Base-by-base conservation (phyloP, 2,329 filamentous ascomycete species). In the Claviceps purpurea region DNA sequence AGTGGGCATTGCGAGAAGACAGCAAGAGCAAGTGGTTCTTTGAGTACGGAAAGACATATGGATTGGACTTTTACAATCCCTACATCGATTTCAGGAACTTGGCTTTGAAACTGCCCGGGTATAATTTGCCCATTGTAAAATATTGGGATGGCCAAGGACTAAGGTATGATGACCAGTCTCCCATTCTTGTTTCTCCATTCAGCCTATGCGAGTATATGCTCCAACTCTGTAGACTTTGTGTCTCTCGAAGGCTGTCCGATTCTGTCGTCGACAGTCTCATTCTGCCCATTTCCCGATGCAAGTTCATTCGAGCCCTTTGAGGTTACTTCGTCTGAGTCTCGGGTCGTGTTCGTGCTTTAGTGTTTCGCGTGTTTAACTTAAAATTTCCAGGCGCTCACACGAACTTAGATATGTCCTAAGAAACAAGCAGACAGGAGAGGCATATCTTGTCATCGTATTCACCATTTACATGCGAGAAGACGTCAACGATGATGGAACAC, bases 331-430 rank as follows among this genome's bases (percentile, higher is more conserved):
- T 47, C 41, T 53, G 50, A 47, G 50, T 56, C 18, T 43, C 13
- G 48, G 20, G 16, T 10, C 24, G n/a, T 34, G 45, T 26, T 38
- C 22, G 5, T 50, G 34, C 14, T 26, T 40, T 51, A 13, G 13
- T 47, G 0, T 41, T 47, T 52, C 38, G 40, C 48, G 39, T 43
- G 34, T 38, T 61, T 57, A 60, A 60, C 50, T 52, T 54, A 40
- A 53, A 44, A 53, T 55, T 48, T 60, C 61, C 61, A 77, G 79
- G 64, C 87, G 86, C 74, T 85, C 87, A 73, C 87, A 94, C 70
- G 77, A 82, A 59, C 79, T 94, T 70, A 90, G 90, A 77, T 96
- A 97, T 69, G 88, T 94, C 54, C 77, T 97, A 63, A 91, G 90
- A 64, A 87, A 96, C 68, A 81, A 80, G 55, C 68, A 74, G 22